Percentiles rank a stretch among this genome's conserved stretches.
These are phyloP conservation scores for Paxillus rubicundulus DNA, from an alignment of 768 basidiomycete species.

Conservation along the genomic window DNA sequence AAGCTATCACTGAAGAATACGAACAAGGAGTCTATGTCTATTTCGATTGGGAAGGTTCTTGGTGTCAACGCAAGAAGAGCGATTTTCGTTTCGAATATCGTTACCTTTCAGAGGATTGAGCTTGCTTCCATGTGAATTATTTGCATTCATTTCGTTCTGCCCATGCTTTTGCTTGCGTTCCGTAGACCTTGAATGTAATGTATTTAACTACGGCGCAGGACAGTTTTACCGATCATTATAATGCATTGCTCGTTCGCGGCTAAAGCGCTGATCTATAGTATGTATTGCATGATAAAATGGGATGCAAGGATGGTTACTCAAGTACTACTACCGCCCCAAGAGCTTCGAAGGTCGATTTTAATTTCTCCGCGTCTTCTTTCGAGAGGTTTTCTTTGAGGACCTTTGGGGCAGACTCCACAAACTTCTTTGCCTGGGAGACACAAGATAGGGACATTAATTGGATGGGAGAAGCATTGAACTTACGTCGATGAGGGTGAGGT, in stretches of 20 bases:
- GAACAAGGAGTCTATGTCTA: constrained; percentile 99
- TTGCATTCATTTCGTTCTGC: not conserved
- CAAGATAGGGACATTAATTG: constrained; percentile 2
- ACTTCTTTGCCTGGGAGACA: constrained; percentile 87
- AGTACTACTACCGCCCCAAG: constrained; percentile 86
- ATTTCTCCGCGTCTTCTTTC: constrained; percentile 97
- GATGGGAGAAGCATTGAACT: constrained; percentile 30
- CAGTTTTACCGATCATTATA: constrained; percentile 11
- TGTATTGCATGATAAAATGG: constrained; percentile 9
- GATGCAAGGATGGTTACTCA: constrained; percentile 49
- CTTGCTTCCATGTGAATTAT: not conserved
- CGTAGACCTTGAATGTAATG: constrained; percentile 21
- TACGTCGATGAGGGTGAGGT: constrained; percentile 96
- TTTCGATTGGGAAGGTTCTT: constrained; percentile 99
- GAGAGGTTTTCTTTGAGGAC: constrained; percentile 89
- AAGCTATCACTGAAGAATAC: constrained; percentile 98
- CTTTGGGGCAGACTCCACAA: constrained; percentile 94
- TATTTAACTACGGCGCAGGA: constrained; percentile 19
- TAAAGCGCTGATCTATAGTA: constrained; percentile 18
- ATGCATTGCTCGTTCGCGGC: constrained; percentile 13
- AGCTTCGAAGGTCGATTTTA: constrained; percentile 85
- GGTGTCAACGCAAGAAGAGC: constrained; percentile 97
- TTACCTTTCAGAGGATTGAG: constrained; percentile 80
- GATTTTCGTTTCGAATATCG: constrained; percentile 98
- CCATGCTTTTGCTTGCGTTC: constrained; percentile 10